Evolutionary conservation across 306 rosid genomes (phyloP).

Genomic region (Pyrus bretschneideri): DNA sequence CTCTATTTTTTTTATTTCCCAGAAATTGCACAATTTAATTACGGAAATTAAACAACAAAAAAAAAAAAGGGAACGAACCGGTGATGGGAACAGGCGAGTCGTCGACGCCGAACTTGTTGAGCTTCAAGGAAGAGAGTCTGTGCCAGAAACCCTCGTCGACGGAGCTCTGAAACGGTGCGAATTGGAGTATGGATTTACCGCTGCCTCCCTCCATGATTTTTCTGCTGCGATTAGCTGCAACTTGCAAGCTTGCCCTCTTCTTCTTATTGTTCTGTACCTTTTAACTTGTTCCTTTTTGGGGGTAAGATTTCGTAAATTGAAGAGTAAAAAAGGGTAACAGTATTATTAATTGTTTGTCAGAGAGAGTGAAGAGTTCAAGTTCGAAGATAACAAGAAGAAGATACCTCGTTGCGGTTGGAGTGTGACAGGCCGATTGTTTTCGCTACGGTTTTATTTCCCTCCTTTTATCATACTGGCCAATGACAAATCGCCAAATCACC

Average conservation of each 20-base stretch:
- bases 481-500: neutral
- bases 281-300: neutral
- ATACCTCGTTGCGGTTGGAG: no score
- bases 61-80: conserved; percentile 32
- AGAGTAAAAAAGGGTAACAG: neutral
- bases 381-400: neutral
- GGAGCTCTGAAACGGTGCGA: conserved; percentile 78
- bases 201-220: conserved; percentile 35
- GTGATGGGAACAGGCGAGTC: conserved; percentile 75
- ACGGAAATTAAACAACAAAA: neutral
- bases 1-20: neutral
- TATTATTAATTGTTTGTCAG: neutral
- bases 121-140: conserved; percentile 78
- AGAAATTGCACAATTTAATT: neutral
- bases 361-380: neutral
- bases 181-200: conserved; percentile 50
- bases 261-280: neutral
- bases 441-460: neutral
- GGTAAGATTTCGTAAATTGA: neutral
- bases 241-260: neutral
- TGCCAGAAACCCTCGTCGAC: conserved; percentile 99
- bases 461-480: neutral
- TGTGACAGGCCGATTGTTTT: neutral
- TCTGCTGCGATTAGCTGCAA: neutral
- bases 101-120: conserved; percentile 93